A percentile compares a stretch with the other conserved stretches of the same genome.
Evolutionary conservation across 75 land plant species (phyloP).

Genomic region (Gnetum montanum): DNA sequence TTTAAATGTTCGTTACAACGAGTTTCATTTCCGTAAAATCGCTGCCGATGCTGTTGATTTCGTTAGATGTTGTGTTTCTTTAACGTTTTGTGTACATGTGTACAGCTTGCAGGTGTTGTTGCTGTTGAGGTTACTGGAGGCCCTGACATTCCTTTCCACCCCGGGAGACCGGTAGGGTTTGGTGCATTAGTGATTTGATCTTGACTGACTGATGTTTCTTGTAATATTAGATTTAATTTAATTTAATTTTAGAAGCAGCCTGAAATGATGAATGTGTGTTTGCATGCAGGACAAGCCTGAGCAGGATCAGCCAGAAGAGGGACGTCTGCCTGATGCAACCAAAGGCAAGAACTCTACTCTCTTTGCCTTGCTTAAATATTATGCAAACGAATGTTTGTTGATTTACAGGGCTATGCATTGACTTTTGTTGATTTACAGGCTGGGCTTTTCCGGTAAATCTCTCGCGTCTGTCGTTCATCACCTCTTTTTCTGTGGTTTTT

Average conservation of each 20-base stretch:
- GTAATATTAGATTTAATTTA: neutral
- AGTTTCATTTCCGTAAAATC: no score
- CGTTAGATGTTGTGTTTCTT: no score
- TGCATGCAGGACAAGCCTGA: slow-evolving; percentile 61
- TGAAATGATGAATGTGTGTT: neutral
- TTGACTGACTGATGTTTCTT: neutral
- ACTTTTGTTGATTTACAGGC: neutral
- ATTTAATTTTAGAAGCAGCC: neutral
- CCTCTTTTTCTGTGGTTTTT: neutral
- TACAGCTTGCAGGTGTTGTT: slow-evolving; percentile 89
- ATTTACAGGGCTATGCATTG: neutral
- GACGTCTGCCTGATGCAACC: slow-evolving; percentile 87
- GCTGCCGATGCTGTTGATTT: no score
- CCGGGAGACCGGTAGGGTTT: slow-evolving; percentile 68
- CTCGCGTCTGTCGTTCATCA: neutral
- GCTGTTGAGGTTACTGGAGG: slow-evolving; percentile 98
- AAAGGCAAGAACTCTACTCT: slow-evolving; percentile 30
- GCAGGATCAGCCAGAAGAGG: slow-evolving; percentile 68
- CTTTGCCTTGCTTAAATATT: no score
- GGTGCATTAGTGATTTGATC: neutral
- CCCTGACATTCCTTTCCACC: slow-evolving; percentile 86
- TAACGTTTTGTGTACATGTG: no score
- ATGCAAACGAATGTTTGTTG: no score
- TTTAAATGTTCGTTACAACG: no score
- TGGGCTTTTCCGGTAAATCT: neutral